Conservation (phyloP, 768 basidiomycete species). For the Flagelloscypha sp. region DNA sequence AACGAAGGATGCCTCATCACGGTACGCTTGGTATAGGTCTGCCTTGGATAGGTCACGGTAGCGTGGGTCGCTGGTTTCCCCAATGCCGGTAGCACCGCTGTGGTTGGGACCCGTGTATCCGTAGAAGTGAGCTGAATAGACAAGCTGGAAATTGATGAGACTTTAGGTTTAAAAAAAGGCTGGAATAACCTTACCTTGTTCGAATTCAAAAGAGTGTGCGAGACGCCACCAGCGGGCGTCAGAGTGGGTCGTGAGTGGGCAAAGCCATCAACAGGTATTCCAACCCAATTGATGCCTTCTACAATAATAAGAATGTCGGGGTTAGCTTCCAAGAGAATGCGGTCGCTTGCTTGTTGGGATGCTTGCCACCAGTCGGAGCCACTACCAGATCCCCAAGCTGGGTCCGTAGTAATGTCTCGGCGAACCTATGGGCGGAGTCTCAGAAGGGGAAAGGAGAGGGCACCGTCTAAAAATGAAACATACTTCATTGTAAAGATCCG, state of each 20-base stretch:
- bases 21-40: constrained; percentile 7
- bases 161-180: no score
- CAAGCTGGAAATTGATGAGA: constrained; percentile 9
- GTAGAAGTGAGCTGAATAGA: constrained; percentile 13
- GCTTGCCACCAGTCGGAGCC: constrained; percentile 10
- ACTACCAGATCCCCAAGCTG: constrained; percentile 10
- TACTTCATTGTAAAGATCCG: constrained; percentile 8
- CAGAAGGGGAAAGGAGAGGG: background rate
- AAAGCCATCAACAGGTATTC: constrained; percentile 12
- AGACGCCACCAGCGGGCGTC: constrained; percentile 6
- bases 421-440: no score
- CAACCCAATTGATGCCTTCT: constrained; percentile 14
- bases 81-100: constrained; percentile 11
- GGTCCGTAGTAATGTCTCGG: constrained; percentile 9
- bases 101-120: constrained; percentile 12
- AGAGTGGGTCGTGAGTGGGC: constrained; percentile 10
- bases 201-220: constrained; percentile 8
- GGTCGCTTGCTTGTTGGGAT: constrained; percentile 7
- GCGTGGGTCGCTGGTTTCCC: constrained; percentile 10
- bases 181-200: constrained; percentile 8
- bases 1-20: constrained; percentile 7
- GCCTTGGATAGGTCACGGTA: constrained; percentile 9
- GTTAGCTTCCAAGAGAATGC: constrained; percentile 7
- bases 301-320: constrained; percentile 13
- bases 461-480: background rate